Evolutionary conservation across 306 rosid genomes (phyloP).

Genomic region (Argentina anserina): DNA sequence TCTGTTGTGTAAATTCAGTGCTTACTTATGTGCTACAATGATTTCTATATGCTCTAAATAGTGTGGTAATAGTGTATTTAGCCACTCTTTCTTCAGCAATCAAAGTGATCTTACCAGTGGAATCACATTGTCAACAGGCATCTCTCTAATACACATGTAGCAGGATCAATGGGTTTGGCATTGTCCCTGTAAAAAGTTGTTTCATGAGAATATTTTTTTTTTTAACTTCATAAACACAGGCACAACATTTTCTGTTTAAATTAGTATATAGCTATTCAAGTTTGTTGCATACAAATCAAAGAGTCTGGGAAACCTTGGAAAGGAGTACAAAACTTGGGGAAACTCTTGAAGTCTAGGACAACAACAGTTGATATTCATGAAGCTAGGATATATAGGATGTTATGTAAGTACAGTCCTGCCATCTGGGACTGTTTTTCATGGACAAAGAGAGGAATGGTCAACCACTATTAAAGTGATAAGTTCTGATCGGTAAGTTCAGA

Average conservation of each 20-base stretch:
- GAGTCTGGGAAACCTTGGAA: not conserved
- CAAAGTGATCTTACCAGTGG: conserved; percentile 1
- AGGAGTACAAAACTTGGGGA: not conserved
- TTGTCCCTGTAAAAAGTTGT: not conserved
- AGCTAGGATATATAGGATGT: not conserved
- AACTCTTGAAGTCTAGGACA: not conserved
- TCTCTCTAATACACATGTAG: not conserved
- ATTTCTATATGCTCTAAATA: not conserved
- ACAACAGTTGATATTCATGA: not conserved
- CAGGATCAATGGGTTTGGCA: not conserved
- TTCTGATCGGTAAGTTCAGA: not conserved
- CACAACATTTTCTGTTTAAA: not conserved
- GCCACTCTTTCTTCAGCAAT: not conserved
- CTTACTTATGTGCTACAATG: not conserved
- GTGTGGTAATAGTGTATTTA: not conserved
- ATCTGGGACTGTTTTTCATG: not conserved
- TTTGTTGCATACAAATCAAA: not conserved
- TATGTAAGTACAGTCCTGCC: not conserved
- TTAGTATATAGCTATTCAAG: not conserved
- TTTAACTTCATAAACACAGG: not conserved
- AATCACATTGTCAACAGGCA: not conserved
- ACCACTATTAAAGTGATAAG: not conserved
- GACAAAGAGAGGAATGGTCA: not conserved
- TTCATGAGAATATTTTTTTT: not conserved
- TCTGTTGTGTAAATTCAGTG: not conserved